phyloP scores from a whole-genome alignment of 2,329 filamentous ascomycete genomes.

The Macrophomina pseudophaseolina region DNA sequence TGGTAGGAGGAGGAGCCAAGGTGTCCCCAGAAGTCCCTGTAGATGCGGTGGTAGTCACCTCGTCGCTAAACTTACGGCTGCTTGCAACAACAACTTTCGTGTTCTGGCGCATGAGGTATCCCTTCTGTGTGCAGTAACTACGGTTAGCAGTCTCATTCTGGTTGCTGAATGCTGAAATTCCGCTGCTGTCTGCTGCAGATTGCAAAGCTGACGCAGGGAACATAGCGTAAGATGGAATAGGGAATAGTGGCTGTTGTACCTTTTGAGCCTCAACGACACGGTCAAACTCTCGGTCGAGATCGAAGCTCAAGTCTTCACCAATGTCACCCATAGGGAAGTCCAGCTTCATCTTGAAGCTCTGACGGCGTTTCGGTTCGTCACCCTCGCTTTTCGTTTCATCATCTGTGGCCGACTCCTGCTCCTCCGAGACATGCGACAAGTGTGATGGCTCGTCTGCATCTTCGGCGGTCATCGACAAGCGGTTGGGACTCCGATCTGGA shows the following conservation, averaged over 20 bases:
- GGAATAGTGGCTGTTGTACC: constrained; percentile 63
- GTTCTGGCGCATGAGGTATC: constrained; percentile 98
- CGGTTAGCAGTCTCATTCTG: constrained; percentile 20
- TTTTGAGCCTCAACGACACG: constrained; percentile 96
- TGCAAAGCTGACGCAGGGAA: background rate
- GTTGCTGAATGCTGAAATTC: background rate
- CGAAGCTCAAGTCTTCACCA: constrained; percentile 76
- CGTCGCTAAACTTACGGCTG: constrained; percentile 62
- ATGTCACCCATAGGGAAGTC: constrained; percentile 79
- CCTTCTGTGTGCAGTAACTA: constrained; percentile 73
- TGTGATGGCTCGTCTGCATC: constrained; percentile 24
- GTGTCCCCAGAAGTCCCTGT: constrained; percentile 53
- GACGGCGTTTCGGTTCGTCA: constrained; percentile 35
- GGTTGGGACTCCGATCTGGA: constrained; percentile 44
- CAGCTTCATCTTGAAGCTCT: constrained; percentile 63
- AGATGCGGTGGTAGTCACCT: constrained; percentile 54
- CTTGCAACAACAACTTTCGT: constrained; percentile 96
- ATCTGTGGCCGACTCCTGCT: constrained; percentile 40
- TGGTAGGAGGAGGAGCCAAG: constrained; percentile 36
- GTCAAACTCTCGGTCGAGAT: constrained; percentile 90
- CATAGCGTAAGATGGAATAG: constrained; percentile 19
- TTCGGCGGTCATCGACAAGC: constrained; percentile 39
- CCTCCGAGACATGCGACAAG: constrained; percentile 21
- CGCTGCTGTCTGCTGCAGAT: background rate
- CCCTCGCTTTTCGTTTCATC: constrained; percentile 32